Conservation (phyloP, 306 rosid species). For the Rosa rugosa region DNA sequence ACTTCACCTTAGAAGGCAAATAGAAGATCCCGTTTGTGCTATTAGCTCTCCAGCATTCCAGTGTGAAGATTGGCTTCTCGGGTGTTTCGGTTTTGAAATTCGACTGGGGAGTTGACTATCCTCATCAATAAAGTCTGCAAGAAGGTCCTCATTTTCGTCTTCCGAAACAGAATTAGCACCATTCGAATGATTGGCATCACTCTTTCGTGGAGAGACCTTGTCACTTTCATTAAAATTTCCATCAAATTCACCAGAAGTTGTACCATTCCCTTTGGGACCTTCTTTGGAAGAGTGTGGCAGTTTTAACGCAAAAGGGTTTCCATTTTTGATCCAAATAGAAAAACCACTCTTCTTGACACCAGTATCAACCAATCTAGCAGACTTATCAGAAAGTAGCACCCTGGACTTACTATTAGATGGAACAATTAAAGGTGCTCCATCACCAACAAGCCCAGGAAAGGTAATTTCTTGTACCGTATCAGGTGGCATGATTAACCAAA, state of each 20-base stretch:
- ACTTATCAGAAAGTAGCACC: constrained; percentile 47
- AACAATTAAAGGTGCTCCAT: constrained; percentile 87
- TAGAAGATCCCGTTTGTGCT: constrained; percentile 89
- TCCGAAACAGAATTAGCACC: constrained; percentile 64
- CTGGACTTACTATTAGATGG: constrained; percentile 52
- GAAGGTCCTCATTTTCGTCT: constrained; percentile 96
- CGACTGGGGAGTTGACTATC: constrained; percentile 99
- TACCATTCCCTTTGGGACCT: constrained; percentile 58
- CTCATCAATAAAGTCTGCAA: constrained; percentile 99
- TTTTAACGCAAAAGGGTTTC: constrained; percentile 80
- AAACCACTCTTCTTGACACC: constrained; percentile 62
- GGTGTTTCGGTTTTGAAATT: constrained; percentile 52
- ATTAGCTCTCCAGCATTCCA: constrained; percentile 60
- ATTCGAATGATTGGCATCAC: constrained; percentile 45
- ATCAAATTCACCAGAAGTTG: constrained; percentile 51
- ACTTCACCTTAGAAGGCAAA: constrained; percentile 81
- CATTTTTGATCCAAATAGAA: constrained; percentile 69
- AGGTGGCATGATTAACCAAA: constrained; percentile 74
- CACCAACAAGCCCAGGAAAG: constrained; percentile 98
- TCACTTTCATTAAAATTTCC: constrained; percentile 53
- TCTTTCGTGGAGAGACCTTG: constrained; percentile 53
- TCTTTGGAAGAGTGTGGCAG: constrained; percentile 50
- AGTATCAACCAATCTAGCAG: constrained; percentile 43
- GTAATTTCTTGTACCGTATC: constrained; percentile 78
- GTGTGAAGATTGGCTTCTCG: constrained; percentile 44